phyloP scores from a whole-genome alignment of 495 filamentous ascomycete genomes.

The Talaromyces wortmannii region DNA sequence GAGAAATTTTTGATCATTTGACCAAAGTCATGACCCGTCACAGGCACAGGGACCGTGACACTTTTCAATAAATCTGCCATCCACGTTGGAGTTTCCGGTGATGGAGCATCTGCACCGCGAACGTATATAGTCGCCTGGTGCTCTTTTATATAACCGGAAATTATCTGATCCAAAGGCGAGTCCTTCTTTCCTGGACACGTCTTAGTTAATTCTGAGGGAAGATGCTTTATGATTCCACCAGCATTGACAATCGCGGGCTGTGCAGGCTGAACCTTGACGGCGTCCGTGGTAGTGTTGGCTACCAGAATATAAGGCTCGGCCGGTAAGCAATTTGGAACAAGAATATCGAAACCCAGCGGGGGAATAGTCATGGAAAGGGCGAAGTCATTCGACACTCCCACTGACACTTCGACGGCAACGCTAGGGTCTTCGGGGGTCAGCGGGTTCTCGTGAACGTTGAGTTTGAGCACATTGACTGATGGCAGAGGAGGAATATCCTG shows the following conservation, averaged over 20 bases:
- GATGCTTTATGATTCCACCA: slow-evolving; percentile 55
- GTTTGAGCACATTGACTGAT: slow-evolving; percentile 63
- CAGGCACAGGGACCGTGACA: slow-evolving; percentile 76
- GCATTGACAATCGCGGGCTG: slow-evolving; percentile 60
- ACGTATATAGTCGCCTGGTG: slow-evolving; percentile 71
- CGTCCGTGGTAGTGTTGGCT: slow-evolving; percentile 64
- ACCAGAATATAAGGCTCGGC: slow-evolving; percentile 60
- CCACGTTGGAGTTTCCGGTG: slow-evolving; percentile 66
- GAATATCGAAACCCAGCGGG: slow-evolving; percentile 71
- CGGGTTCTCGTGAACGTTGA: slow-evolving; percentile 66
- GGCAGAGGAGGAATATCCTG: slow-evolving; percentile 69
- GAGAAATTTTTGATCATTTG: slow-evolving; percentile 81
- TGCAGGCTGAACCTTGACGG: slow-evolving; percentile 57
- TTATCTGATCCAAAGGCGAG: slow-evolving; percentile 80
- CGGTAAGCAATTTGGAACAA: slow-evolving; percentile 69
- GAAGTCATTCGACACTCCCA: slow-evolving; percentile 63
- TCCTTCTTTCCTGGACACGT: slow-evolving; percentile 65
- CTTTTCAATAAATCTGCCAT: slow-evolving; percentile 70
- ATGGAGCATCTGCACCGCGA: slow-evolving; percentile 63
- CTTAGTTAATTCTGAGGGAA: slow-evolving; percentile 63
- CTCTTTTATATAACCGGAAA: slow-evolving; percentile 76
- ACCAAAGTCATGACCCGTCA: slow-evolving; percentile 73
- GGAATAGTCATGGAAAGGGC: slow-evolving; percentile 70
- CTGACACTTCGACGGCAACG: slow-evolving; percentile 70
- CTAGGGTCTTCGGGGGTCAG: slow-evolving; percentile 39